Conservation (phyloP, 495 filamentous ascomycete genomes). For the Penicillium manginii region DNA sequence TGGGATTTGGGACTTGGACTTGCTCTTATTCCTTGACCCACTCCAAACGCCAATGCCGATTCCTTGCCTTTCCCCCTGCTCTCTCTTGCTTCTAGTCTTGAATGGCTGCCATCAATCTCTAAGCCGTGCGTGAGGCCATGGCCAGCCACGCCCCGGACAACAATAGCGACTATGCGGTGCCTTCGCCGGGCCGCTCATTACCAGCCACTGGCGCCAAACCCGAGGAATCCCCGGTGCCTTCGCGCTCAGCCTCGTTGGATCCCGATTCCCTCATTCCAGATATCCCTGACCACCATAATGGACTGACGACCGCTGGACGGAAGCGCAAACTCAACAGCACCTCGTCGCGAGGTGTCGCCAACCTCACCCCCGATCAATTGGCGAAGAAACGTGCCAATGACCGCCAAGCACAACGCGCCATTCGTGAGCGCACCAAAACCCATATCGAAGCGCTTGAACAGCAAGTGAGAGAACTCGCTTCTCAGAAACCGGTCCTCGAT, state of each 20-base stretch:
- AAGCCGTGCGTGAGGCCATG: conserved; percentile 45
- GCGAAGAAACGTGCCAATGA: conserved; percentile 87
- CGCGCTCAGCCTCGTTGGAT: conserved; percentile 35
- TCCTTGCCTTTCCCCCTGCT: conserved; percentile 7
- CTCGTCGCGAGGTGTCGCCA: conserved; percentile 71
- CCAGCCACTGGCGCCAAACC: conserved; percentile 27
- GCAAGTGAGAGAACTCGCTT: conserved; percentile 69
- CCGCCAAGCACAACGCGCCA: conserved; percentile 84
- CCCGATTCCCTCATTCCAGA: conserved; percentile 28
- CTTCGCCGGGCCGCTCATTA: conserved; percentile 29
- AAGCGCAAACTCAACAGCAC: conserved; percentile 54
- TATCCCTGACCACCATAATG: conserved; percentile 14
- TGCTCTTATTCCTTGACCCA: conserved; percentile 11
- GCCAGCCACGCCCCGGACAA: conserved; percentile 37
- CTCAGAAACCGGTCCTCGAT: conserved; percentile 78
- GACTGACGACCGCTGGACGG: conserved; percentile 37
- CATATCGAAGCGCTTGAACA: conserved; percentile 79
- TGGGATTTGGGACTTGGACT: background rate
- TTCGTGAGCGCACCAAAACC: conserved; percentile 78
- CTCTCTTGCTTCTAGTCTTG: conserved; percentile 19
- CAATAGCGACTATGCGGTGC: conserved; percentile 32
- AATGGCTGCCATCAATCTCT: conserved; percentile 35
- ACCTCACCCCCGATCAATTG: conserved; percentile 71
- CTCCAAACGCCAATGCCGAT: conserved; percentile 10
- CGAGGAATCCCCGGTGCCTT: conserved; percentile 38